These are phyloP conservation scores for Neurospora sublineolata DNA, from an alignment of 495 filamentous ascomycete genomes.

Conservation along the genomic window DNA sequence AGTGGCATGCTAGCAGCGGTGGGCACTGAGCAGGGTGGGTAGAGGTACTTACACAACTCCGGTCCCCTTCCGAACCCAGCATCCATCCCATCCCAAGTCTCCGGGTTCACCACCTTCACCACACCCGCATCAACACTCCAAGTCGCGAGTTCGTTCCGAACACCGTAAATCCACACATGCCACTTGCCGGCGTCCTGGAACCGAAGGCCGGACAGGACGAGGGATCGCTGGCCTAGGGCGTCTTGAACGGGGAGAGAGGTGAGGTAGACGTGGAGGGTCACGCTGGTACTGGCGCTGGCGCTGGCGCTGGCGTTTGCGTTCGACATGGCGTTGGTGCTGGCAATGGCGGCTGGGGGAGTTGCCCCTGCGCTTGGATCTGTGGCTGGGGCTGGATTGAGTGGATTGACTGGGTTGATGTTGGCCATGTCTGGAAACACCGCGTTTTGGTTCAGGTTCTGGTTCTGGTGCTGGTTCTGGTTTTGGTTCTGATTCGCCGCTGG, in stretches of 20 bases:
- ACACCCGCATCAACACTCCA: not conserved
- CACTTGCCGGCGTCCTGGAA: not conserved
- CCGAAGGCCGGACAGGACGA: not conserved
- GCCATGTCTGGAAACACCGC: too few relatives aligned
- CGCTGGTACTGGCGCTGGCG: too few relatives aligned
- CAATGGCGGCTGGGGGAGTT: not conserved
- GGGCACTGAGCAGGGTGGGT: not conserved
- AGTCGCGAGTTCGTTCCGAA: not conserved
- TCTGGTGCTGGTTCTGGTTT: not conserved
- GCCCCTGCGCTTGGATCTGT: too few relatives aligned
- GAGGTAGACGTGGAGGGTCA: not conserved
- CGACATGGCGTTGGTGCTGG: not conserved
- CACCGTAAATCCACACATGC: not conserved
- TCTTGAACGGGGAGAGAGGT: not conserved
- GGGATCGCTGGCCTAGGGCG: not conserved
- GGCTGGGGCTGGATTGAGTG: not conserved
- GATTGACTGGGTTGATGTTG: not conserved
- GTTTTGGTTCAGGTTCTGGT: not conserved
- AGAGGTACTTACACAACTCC: not conserved
- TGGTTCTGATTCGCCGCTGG: not conserved
- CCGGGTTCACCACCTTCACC: not conserved
- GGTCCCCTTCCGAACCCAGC: not conserved
- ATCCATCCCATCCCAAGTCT: not conserved
- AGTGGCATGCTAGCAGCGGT: too few relatives aligned
- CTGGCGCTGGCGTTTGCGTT: not conserved